A percentile compares a stretch with the other conserved stretches of the same genome.
phyloP scores from a whole-genome alignment of 202 grass and related monocot genomes.

The Carex sylvatica region DNA sequence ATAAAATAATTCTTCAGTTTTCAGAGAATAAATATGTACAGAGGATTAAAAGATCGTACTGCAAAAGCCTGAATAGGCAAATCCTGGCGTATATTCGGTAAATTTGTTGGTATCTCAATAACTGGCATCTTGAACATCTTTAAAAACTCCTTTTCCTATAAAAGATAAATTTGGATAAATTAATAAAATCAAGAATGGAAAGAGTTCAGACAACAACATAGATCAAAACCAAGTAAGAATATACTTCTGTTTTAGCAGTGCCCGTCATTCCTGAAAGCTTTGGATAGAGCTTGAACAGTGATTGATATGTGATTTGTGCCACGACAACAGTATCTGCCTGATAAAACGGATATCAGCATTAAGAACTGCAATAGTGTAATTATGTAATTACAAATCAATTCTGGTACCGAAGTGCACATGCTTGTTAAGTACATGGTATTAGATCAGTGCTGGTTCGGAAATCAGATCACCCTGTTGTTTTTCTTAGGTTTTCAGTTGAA shows the following conservation, averaged over 20 bases:
- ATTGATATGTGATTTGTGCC: constrained; percentile 98
- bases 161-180: constrained; percentile 11
- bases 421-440: background rate
- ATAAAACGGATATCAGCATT: constrained; percentile 44
- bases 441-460: background rate
- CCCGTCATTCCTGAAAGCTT: constrained; percentile 99
- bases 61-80: constrained; percentile 99
- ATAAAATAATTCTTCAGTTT: background rate
- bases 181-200: background rate
- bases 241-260: constrained; percentile 97
- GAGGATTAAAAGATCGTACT: constrained; percentile 39
- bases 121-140: constrained; percentile 99
- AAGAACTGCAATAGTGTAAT: background rate
- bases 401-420: background rate
- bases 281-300: constrained; percentile 94
- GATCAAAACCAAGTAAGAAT: background rate
- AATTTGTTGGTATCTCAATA: constrained; percentile 94
- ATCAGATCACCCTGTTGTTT: background rate
- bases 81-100: constrained; percentile 84
- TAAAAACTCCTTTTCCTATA: constrained; percentile 89
- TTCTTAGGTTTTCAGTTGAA: constrained; percentile 1
- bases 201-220: background rate
- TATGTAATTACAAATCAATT: background rate
- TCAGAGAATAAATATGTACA: background rate
- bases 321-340: constrained; percentile 97